A percentile compares a stretch with the other conserved stretches of the same genome.
Conservation (phyloP, 106 monocot species). For the Gastrodia elata region DNA sequence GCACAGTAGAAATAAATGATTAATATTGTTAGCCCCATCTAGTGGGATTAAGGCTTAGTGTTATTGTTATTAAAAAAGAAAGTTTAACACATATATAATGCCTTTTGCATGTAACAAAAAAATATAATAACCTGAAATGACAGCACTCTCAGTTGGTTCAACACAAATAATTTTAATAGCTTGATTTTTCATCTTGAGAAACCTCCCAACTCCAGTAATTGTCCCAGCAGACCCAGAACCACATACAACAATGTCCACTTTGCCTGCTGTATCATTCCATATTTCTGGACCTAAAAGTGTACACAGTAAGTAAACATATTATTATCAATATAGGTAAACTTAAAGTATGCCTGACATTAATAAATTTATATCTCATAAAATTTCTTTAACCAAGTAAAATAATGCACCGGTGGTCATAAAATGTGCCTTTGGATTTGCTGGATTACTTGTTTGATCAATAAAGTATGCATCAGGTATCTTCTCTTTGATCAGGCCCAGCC, state of each 20-base stretch:
- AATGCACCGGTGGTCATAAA: conserved; percentile 54
- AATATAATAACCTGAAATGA: conserved; percentile 53
- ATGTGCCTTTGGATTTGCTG: conserved; percentile 82
- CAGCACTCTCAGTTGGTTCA: conserved; percentile 72
- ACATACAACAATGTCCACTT: conserved; percentile 70
- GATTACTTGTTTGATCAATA: conserved; percentile 67
- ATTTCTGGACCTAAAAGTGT: conserved; percentile 75
- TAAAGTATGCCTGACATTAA: no score
- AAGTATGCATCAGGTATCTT: conserved; percentile 40
- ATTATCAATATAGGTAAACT: no score
- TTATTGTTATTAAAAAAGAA: no score
- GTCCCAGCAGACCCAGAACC: conserved; percentile 83
- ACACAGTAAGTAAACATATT: no score
- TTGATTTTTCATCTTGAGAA: conserved; percentile 75
- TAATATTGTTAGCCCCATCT: no score
- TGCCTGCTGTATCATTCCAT: conserved; percentile 87
- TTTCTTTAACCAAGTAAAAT: not conserved
- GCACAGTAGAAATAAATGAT: no score
- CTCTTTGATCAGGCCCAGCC: conserved; percentile 36
- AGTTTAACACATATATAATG: not conserved
- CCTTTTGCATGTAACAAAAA: not conserved
- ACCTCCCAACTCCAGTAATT: conserved; percentile 48
- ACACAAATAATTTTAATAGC: conserved; percentile 67
- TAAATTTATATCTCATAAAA: no score
- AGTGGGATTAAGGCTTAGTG: no score